Conservation (phyloP, 257 asterid genomes). For the Capsicum rhomboideum region DNA sequence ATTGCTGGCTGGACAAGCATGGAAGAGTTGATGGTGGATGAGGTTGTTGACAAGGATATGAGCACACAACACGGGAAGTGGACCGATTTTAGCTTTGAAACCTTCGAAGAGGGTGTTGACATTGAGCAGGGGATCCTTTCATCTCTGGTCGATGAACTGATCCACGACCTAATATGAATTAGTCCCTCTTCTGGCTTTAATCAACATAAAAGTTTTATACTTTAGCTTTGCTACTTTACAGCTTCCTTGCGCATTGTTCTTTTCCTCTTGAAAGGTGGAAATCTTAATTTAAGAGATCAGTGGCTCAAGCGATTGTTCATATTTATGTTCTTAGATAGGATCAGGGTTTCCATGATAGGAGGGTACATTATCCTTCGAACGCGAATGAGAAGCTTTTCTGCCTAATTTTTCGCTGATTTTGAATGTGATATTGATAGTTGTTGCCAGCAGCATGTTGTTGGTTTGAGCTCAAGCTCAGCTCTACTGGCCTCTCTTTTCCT, state of each 20-base stretch:
- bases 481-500: background rate
- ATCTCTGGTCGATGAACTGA: conserved; percentile 62
- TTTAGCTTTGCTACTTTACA: background rate
- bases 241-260: background rate
- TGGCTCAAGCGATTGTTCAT: background rate
- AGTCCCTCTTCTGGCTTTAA: conserved; percentile 9
- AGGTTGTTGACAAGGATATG: conserved; percentile 88
- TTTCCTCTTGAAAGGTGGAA: background rate
- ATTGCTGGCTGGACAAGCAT: conserved; percentile 51
- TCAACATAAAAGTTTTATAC: background rate
- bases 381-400: background rate
- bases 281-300: conserved; percentile 7
- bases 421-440: background rate
- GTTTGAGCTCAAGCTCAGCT: background rate
- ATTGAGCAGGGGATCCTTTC: conserved; percentile 60
- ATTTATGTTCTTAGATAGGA: background rate
- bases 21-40: conserved; percentile 86
- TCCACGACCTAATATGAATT: conserved; percentile 40
- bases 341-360: background rate
- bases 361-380: background rate
- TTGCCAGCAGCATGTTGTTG: background rate
- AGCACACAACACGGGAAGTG: conserved; percentile 75
- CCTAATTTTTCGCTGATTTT: background rate
- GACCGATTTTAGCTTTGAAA: conserved; percentile 67
- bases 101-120: conserved; percentile 79